Evolutionary conservation across 192 early-diverging fungal species (phyloP), one percentile per base, ranked within the genome.

Genomic region (Backusella sp.): DNA sequence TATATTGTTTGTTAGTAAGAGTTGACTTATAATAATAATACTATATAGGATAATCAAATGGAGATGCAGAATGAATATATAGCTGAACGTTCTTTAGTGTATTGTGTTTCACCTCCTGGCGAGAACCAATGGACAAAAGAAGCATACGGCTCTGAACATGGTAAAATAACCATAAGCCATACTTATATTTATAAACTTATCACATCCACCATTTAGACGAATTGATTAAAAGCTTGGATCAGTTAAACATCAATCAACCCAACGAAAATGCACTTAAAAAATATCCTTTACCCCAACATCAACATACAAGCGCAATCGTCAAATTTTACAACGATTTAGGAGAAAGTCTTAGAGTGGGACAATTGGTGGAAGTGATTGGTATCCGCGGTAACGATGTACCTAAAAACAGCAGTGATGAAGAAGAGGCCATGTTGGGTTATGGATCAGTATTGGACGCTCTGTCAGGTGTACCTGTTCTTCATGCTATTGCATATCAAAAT

Each of bases 91-190:
- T 84, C 88, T 32, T 82, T 90, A 23, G 86, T 88, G 12, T 94
- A 93, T 73, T 92, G 91, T 70, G 85, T 93, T 0, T 90, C 91
- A 4, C 84, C 92, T 44, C 93, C 93, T 11, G 93, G 92, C 5
- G 88, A 92, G 68, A 84, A 79, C 26, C 46, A 79, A 32, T 94
- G 93, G 93, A 84, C 85, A 37, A 87, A 84, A 37, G 69, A 86
- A 26, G 67, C 78, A 80, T 52, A 73, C 26, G 76, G 82, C 4
- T 56, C 46, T n/a, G 9, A 42, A 23, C 30, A 46, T 15, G 41
- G 34, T 12, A 28, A 56, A 23, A 28, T 39, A 32, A 26, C 41
- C 28, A 21, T n/a, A 66, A 34, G 0, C 6, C 4, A 19, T n/a
- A 35, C n/a, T 19, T 23, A 19, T 67, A n/a, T 23, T 21, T 53